These are phyloP conservation scores for Cicer chorassanicum DNA, from an alignment of 306 rosid species.

Conservation along the genomic window DNA sequence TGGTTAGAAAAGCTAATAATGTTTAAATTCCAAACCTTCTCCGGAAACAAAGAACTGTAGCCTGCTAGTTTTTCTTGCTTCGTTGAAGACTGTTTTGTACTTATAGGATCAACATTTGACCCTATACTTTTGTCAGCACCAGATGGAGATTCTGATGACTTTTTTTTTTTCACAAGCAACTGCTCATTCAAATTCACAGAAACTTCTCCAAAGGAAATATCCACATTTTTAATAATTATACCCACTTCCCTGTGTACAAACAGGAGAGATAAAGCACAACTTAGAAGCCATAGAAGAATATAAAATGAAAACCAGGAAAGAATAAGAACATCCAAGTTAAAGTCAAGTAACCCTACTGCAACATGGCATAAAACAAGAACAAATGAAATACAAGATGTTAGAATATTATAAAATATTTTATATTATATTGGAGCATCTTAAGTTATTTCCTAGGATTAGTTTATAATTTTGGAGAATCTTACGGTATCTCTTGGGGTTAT, in stretches of 20 bases:
- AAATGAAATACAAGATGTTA: neutral
- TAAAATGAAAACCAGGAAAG: conserved; percentile 38
- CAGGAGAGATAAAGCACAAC: conserved; percentile 38
- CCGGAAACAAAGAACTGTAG: conserved; percentile 67
- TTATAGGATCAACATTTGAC: conserved; percentile 54
- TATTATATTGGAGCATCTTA: too few relatives aligned
- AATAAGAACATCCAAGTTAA: conserved; percentile 10
- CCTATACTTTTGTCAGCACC: conserved; percentile 52
- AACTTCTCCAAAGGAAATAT: conserved; percentile 64
- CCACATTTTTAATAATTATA: conserved; percentile 67
- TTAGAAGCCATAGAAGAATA: conserved; percentile 10
- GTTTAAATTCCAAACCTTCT: conserved; percentile 67
- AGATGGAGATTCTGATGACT: conserved; percentile 57
- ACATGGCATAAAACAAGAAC: neutral
- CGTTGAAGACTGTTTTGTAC: conserved; percentile 51
- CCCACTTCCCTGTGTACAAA: conserved; percentile 80
- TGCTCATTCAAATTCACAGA: conserved; percentile 77
- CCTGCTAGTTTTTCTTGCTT: conserved; percentile 56
- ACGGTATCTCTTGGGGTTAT: too few relatives aligned
- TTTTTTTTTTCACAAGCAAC: conserved; percentile 64
- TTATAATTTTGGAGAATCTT: too few relatives aligned
- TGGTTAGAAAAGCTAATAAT: neutral
- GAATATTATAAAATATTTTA: too few relatives aligned
- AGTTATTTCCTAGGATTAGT: too few relatives aligned
- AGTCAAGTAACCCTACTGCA: conserved; percentile 4